Base-by-base conservation (phyloP, 352 stramenopile genomes). In the Globisporangium mamillatum region DNA sequence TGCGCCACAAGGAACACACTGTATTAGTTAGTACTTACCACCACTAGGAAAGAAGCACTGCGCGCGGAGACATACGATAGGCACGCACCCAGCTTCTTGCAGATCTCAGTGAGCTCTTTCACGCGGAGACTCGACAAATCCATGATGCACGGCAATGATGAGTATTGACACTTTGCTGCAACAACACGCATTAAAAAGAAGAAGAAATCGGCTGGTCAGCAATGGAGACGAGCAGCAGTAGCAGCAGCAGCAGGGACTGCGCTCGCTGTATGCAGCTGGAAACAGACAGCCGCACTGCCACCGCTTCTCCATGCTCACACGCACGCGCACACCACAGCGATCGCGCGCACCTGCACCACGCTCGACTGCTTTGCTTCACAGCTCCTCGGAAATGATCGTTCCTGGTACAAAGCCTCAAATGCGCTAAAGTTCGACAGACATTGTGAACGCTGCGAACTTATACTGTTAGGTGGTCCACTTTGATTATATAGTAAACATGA, bases 81-180 rank as follows among this genome's bases (percentile, higher is more conserved):
- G 14, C 25, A 60, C 58, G 48, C 32, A 70, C 57, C 57, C 44
- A 64, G 46, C 7, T 77, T 82, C 71, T 89, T 89, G 80, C 86
- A 94, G 63, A 94, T 88, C 54, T 92, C 84, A 8, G 76, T 75
- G n/a, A 94, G 82, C n/a, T 94, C 86, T 63, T 92, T 94, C 25
- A 94, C 79, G 56, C 86, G 86, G 32, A 94, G 69, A 63, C 64
- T 78, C 60, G 80, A 75, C 60, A 92, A 77, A 78, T 94, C 84
- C 80, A 93, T 93, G 38, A 56, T 38, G 32, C 32, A 9, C 32
- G 57, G 22, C 16, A 10, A 3, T 4, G 24, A 16, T 27, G 25
- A 18, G 55, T 44, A 14, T 34, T 44, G 10, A 18, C 55, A 41
- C 60, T 73, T 36, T 52, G 60, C 14, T 64, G 65, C 7, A 50